These are phyloP conservation scores for Penicillium verrucosum DNA, from an alignment of 2,329 filamentous ascomycete genomes.

Conservation along the genomic window DNA sequence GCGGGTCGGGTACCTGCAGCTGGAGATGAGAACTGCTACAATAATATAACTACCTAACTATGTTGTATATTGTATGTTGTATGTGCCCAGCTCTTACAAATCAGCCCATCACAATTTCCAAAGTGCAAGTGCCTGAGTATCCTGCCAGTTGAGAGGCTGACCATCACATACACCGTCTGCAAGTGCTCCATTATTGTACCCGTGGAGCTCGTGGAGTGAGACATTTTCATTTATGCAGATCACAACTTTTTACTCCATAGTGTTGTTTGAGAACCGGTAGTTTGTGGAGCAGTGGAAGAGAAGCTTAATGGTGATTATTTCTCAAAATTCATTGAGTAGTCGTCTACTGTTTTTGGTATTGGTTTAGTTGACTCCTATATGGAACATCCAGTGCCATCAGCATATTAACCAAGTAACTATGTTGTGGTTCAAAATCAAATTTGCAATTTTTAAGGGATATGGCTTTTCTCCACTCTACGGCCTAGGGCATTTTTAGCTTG, in stretches of 20 bases:
- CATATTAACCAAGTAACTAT: neutral
- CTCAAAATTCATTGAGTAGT: neutral
- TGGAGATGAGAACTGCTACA: neutral
- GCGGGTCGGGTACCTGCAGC: constrained; percentile 2
- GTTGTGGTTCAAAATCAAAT: neutral
- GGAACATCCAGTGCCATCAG: neutral
- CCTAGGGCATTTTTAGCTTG: too few relatives aligned
- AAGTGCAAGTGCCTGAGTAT: neutral
- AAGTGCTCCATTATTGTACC: neutral
- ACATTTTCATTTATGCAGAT: neutral
- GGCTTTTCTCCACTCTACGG: neutral
- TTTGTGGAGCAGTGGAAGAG: constrained; percentile 10
- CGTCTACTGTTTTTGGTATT: neutral
- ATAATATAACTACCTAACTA: too few relatives aligned
- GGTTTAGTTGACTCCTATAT: neutral
- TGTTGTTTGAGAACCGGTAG: constrained; percentile 12
- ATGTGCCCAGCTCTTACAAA: neutral
- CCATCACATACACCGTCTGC: neutral
- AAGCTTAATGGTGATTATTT: neutral
- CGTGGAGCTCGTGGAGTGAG: constrained; percentile 7
- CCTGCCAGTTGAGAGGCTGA: neutral
- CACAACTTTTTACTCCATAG: constrained; percentile 2
- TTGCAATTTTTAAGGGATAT: neutral
- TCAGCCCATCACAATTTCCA: neutral
- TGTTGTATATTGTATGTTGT: too few relatives aligned